A percentile compares a stretch with the other conserved stretches of the same genome.
Evolutionary conservation across 805 yeast genomes (phyloP).

Genomic region (Nakazawaea ambrosiae): DNA sequence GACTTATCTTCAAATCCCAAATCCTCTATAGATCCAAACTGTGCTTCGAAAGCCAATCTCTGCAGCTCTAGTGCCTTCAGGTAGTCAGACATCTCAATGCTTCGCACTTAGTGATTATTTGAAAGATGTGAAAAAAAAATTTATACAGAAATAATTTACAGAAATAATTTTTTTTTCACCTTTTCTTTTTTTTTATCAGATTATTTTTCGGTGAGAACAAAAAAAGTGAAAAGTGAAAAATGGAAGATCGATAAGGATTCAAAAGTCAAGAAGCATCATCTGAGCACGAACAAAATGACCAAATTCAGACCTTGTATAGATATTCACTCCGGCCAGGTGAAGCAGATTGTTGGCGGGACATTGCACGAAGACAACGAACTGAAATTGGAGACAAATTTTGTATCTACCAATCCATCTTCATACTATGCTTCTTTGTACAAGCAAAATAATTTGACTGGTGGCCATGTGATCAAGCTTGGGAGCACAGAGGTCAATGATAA

Average conservation of each 20-base stretch:
- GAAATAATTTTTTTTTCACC: background rate
- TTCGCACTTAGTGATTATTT: background rate
- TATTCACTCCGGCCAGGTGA: constrained; percentile 90
- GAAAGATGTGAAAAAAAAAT: background rate
- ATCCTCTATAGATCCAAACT: constrained; percentile 33
- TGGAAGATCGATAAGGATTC: too few species aligned
- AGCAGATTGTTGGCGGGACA: constrained; percentile 96
- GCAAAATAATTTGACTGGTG: constrained; percentile 52
- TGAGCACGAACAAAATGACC: constrained; percentile 67
- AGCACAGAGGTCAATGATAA: constrained; percentile 64
- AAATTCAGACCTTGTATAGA: constrained; percentile 92
- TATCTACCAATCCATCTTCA: constrained; percentile 65
- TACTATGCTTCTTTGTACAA: constrained; percentile 70
- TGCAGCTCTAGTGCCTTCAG: constrained; percentile 28
- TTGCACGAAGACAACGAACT: constrained; percentile 43
- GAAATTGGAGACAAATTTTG: constrained; percentile 62
- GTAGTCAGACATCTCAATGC: constrained; percentile 9
- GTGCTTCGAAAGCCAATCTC: constrained; percentile 37
- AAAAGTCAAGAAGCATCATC: background rate
- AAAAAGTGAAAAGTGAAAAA: constrained; percentile 1
- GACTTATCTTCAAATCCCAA: constrained; percentile 25
- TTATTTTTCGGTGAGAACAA: too few species aligned
- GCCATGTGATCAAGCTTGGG: constrained; percentile 93
- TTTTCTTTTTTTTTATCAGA: too few species aligned
- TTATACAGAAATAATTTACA: background rate